Evolutionary conservation across 1,284 basidiomycete genomes (phyloP).

Genomic region (Filobasidium uniguttulatum): DNA sequence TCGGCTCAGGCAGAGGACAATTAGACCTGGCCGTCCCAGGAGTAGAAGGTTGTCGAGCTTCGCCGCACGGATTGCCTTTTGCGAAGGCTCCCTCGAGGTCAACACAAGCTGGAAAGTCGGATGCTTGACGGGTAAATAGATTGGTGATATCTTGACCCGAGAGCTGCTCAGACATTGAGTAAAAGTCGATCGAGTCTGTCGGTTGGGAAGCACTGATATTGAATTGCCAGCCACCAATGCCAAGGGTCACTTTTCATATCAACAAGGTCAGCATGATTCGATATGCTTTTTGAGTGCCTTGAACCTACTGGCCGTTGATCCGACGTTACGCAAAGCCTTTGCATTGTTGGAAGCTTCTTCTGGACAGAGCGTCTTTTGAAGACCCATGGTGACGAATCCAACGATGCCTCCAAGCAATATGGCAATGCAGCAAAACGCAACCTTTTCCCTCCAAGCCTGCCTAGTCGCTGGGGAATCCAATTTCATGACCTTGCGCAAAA

Average conservation of each 20-base stretch:
- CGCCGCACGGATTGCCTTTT: conserved; percentile 54
- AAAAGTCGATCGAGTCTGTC: conserved; percentile 46
- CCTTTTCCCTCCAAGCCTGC: conserved; percentile 97
- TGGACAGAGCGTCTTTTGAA: conserved; percentile 85
- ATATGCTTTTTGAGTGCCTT: too few relatives aligned
- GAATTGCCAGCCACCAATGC: conserved; percentile 63
- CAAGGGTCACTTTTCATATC: conserved; percentile 54
- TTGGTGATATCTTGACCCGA: conserved; percentile 79
- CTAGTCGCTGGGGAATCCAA: conserved; percentile 59
- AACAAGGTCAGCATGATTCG: too few relatives aligned
- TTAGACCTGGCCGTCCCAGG: conserved; percentile 21
- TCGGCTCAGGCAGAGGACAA: conserved; percentile 52
- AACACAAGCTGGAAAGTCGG: conserved; percentile 52
- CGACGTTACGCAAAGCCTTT: conserved; percentile 23
- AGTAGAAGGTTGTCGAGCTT: conserved; percentile 26
- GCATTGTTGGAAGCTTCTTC: conserved; percentile 25
- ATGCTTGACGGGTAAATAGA: conserved; percentile 56
- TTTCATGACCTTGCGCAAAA: neutral
- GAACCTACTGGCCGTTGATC: conserved; percentile 25
- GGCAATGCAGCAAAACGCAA: conserved; percentile 80
- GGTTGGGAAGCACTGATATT: conserved; percentile 54
- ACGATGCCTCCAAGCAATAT: conserved; percentile 61
- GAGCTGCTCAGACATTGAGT: conserved; percentile 44
- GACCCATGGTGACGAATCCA: conserved; percentile 88
- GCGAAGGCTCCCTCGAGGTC: conserved; percentile 54